A percentile compares a stretch with the other conserved stretches of the same genome.
phyloP scores from a whole-genome alignment of 2,329 filamentous ascomycete genomes.

The Tothia fuscella region DNA sequence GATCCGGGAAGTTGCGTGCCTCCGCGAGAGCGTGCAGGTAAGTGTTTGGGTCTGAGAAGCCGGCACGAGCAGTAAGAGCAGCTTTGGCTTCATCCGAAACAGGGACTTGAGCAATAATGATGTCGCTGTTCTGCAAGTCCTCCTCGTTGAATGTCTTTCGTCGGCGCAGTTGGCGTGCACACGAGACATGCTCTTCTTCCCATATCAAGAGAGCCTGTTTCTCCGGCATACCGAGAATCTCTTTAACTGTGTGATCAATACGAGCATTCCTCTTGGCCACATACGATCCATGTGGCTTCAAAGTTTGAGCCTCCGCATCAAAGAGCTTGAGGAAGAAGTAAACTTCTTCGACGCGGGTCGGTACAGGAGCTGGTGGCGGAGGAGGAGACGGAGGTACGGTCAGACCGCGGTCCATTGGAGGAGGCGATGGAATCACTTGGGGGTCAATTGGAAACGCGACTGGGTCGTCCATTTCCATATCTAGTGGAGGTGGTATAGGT shows the following conservation, averaged over 20 bases:
- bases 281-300: constrained; percentile 23
- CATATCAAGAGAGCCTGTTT: constrained; percentile 36
- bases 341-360: constrained; percentile 17
- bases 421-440: constrained; percentile 3
- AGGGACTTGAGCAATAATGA: constrained; percentile 22
- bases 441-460: not conserved
- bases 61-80: constrained; percentile 21
- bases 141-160: constrained; percentile 21
- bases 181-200: constrained; percentile 31
- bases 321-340: constrained; percentile 31
- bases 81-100: constrained; percentile 20
- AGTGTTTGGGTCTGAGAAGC: constrained; percentile 23
- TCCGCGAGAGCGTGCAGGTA: constrained; percentile 33
- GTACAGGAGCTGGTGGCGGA: constrained; percentile 16
- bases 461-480: constrained; percentile 26
- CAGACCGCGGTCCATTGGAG: constrained; percentile 1
- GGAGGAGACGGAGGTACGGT: constrained; percentile 11
- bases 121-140: constrained; percentile 16
- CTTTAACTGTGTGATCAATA: constrained; percentile 23
- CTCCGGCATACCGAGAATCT: constrained; percentile 19
- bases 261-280: constrained; percentile 21
- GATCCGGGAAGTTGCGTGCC: constrained; percentile 32
- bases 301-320: constrained; percentile 22
- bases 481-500: constrained; percentile 13
- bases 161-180: constrained; percentile 18